Evolutionary conservation across 2,329 filamentous ascomycete species (phyloP).

Genomic region (Arthrobotrys iridis): DNA sequence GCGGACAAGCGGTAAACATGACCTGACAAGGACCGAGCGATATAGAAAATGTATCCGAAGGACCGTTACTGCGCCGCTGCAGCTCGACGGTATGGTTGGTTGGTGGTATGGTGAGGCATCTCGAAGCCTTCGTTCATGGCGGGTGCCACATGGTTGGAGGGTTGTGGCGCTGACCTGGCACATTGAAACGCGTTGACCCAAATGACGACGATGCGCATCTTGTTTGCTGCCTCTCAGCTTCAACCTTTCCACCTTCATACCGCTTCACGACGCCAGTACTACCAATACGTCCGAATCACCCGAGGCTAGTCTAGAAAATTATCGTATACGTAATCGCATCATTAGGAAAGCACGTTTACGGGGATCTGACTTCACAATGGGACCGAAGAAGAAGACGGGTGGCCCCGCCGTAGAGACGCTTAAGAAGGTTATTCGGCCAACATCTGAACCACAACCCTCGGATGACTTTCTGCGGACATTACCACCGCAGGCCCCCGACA

Average conservation of each 20-base stretch:
- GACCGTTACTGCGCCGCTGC: neutral
- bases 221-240: constrained; percentile 18
- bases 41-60: neutral
- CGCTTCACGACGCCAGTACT: neutral
- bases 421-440: constrained; percentile 61
- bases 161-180: constrained; percentile 17
- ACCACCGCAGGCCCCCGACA: constrained; percentile 64
- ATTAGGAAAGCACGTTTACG: neutral
- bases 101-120: neutral
- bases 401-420: constrained; percentile 16
- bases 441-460: constrained; percentile 62
- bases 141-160: constrained; percentile 7
- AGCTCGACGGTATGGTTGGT: neutral
- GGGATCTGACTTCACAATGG: constrained; percentile 24
- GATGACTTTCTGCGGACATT: constrained; percentile 37
- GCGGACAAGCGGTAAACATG: constrained; percentile 27
- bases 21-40: constrained; percentile 3
- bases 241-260: neutral
- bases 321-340: constrained; percentile 66
- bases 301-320: constrained; percentile 62
- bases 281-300: neutral
- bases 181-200: constrained; percentile 31
- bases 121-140: neutral
- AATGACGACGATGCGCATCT: constrained; percentile 22
- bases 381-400: constrained; percentile 45